Conservation (phyloP, 2,329 filamentous ascomycete genomes). For the Pseudocercospora musae region DNA sequence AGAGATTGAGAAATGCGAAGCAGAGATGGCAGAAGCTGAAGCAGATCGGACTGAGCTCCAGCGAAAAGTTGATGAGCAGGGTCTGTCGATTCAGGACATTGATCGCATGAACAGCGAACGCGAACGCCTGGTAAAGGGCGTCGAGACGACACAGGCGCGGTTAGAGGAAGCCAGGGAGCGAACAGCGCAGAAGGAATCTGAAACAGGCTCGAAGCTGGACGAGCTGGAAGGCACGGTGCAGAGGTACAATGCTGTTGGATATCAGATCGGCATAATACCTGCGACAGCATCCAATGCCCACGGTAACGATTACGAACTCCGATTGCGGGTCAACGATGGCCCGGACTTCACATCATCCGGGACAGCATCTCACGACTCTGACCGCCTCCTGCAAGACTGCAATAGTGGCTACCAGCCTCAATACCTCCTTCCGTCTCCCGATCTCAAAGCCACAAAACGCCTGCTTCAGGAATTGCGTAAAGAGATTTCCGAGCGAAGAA, state of each 20-base stretch:
- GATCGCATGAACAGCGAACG: conserved; percentile 97
- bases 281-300: conserved; percentile 80
- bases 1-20: conserved; percentile 74
- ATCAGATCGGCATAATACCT: conserved; percentile 89
- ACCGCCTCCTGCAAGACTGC: conserved; percentile 77
- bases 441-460: conserved; percentile 80
- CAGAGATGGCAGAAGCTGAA: conserved; percentile 75
- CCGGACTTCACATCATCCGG: conserved; percentile 65
- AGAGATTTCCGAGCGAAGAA: conserved; percentile 86
- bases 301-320: conserved; percentile 78
- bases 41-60: conserved; percentile 78
- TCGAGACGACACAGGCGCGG: conserved; percentile 70
- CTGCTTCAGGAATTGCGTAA: conserved; percentile 76
- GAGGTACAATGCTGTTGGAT: conserved; percentile 88
- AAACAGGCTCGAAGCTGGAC: conserved; percentile 80
- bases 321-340: conserved; percentile 73
- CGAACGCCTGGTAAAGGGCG: conserved; percentile 84
- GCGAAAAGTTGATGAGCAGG: conserved; percentile 82
- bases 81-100: conserved; percentile 96
- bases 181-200: conserved; percentile 81
- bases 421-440: conserved; percentile 82
- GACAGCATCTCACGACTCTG: conserved; percentile 48
- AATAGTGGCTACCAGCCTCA: conserved; percentile 85
- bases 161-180: conserved; percentile 82
- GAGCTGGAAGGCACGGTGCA: conserved; percentile 89